Percentiles rank a stretch among this genome's conserved stretches.
Conservation (phyloP, 768 basidiomycete species). For the Panus rudis region DNA sequence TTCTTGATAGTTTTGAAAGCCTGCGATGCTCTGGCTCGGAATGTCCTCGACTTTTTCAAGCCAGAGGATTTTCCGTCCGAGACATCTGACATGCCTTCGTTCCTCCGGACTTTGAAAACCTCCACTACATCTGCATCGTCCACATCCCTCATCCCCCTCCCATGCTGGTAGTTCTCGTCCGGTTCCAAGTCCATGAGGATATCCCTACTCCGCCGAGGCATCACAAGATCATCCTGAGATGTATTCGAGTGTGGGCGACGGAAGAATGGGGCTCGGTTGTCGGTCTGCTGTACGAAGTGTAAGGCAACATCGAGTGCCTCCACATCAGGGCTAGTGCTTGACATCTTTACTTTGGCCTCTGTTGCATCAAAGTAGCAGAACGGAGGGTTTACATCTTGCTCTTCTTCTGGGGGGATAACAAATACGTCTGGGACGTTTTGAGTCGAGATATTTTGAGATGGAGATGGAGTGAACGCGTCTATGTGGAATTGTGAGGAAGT, state of each 20-base stretch:
- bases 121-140: constrained; percentile 29
- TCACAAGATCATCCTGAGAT: constrained; percentile 21
- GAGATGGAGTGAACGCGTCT: constrained; percentile 17
- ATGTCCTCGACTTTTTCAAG: constrained; percentile 26
- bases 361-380: constrained; percentile 28
- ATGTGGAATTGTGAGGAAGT: constrained; percentile 11
- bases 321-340: constrained; percentile 21
- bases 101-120: constrained; percentile 27
- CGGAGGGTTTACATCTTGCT: constrained; percentile 26
- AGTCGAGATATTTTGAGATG: constrained; percentile 20
- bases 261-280: constrained; percentile 25
- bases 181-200: constrained; percentile 4
- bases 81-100: constrained; percentile 22
- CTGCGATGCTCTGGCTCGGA: constrained; percentile 27
- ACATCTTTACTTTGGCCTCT: constrained; percentile 13
- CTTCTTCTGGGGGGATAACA: constrained; percentile 32
- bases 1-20: constrained; percentile 31
- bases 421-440: constrained; percentile 27
- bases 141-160: background rate
- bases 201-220: constrained; percentile 16
- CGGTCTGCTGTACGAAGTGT: constrained; percentile 22
- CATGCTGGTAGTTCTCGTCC: constrained; percentile 2
- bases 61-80: constrained; percentile 12
- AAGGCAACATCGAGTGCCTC: constrained; percentile 23
- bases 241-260: constrained; percentile 16